Percentiles rank a stretch among this genome's conserved stretches.
Conservation (phyloP, 805 yeast genomes). For the Saturnispora dispora region DNA sequence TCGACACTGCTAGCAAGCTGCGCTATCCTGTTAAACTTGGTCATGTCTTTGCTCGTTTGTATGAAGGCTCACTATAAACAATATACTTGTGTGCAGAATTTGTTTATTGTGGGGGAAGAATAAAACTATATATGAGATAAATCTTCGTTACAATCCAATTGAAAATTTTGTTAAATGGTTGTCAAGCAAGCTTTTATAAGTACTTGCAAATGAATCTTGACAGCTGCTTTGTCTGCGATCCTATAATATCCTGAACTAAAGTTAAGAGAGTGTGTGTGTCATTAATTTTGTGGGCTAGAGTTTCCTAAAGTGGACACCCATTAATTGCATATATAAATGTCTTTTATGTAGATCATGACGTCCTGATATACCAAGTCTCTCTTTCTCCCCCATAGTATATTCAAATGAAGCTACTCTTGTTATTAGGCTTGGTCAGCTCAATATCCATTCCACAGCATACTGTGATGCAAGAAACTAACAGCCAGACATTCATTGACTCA, state of each 20-base stretch:
- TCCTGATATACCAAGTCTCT: neutral
- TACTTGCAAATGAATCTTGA: neutral
- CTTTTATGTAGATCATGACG: neutral
- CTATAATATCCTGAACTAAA: neutral
- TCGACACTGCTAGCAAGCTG: neutral
- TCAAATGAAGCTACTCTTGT: neutral
- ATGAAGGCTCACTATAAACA: neutral
- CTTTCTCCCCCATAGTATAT: neutral
- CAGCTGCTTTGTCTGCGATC: neutral
- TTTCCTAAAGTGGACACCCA: neutral
- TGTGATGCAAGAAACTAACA: neutral
- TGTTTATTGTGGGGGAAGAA: neutral
- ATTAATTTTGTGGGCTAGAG: neutral
- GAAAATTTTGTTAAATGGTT: neutral
- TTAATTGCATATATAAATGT: neutral
- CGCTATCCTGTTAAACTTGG: constrained; percentile 1
- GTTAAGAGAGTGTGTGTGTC: neutral
- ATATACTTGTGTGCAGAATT: neutral
- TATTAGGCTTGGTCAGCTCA: neutral
- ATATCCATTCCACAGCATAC: neutral
- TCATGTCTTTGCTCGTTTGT: neutral
- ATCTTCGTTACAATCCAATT: neutral
- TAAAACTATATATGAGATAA: neutral
- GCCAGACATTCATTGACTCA: neutral
- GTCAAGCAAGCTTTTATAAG: neutral